Evolutionary conservation across 2,329 filamentous ascomycete species (phyloP).

Genomic region (Exophiala calicioides): DNA sequence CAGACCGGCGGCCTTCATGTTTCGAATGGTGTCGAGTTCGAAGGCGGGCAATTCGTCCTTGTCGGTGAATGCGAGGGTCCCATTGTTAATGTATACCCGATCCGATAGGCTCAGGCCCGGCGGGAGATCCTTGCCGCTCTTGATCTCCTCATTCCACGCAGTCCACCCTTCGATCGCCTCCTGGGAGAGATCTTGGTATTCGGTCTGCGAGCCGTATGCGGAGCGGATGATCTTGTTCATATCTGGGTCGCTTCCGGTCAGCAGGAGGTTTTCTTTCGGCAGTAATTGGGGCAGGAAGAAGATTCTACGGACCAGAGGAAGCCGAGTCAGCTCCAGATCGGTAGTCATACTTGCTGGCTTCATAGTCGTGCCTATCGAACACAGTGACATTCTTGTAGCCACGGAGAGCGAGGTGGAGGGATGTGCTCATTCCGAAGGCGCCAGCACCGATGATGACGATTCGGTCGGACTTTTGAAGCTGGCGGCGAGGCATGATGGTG

Average conservation of each 20-base stretch:
- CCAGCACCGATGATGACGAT: constrained; percentile 53
- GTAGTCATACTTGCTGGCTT: constrained; percentile 45
- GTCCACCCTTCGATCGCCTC: constrained; percentile 48
- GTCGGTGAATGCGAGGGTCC: constrained; percentile 31
- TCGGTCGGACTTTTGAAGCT: too few relatives aligned
- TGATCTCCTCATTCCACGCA: constrained; percentile 48
- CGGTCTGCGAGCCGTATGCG: constrained; percentile 43
- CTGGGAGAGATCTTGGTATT: constrained; percentile 50
- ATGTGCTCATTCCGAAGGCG: constrained; percentile 55
- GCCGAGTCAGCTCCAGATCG: constrained; percentile 46
- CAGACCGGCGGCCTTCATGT: constrained; percentile 40
- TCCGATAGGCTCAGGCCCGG: constrained; percentile 42
- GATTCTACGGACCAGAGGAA: too few relatives aligned
- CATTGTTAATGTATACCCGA: constrained; percentile 43
- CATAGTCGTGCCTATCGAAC: constrained; percentile 51
- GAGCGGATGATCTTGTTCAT: constrained; percentile 40
- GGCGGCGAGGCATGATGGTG: too few relatives aligned
- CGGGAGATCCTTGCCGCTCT: constrained; percentile 36
- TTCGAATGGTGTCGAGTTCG: constrained; percentile 41
- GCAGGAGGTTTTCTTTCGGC: too few relatives aligned
- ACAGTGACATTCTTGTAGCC: constrained; percentile 53
- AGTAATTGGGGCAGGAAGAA: too few relatives aligned
- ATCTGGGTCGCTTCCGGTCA: too few relatives aligned
- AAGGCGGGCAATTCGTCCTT: constrained; percentile 30
- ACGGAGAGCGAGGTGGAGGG: constrained; percentile 34